These are phyloP conservation scores for Sphagnum magellanicum DNA, from an alignment of 228 moss, liverwort and hornwort genomes.

Conservation along the genomic window DNA sequence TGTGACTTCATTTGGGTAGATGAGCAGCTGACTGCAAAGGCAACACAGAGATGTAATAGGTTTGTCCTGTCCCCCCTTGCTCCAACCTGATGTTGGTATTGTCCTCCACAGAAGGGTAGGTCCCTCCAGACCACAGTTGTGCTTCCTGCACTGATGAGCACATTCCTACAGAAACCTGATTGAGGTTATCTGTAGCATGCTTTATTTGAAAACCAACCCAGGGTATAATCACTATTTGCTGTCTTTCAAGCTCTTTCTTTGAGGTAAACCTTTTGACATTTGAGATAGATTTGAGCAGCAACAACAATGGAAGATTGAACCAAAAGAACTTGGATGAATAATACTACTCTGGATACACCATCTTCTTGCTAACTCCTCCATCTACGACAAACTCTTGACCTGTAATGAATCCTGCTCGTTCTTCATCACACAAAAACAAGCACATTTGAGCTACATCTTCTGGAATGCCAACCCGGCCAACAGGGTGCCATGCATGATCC, in stretches of 20 bases:
- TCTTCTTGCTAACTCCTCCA: conserved; percentile 57
- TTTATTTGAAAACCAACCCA: neutral
- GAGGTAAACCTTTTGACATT: neutral
- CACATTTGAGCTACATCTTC: conserved; percentile 54
- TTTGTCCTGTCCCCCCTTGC: neutral
- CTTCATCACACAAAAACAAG: conserved; percentile 50
- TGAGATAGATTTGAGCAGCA: neutral
- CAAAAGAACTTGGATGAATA: neutral
- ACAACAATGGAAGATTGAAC: neutral
- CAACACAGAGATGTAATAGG: no score
- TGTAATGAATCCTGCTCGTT: conserved; percentile 48
- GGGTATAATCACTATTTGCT: neutral
- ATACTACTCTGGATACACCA: conserved; percentile 43
- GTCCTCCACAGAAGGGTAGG: neutral
- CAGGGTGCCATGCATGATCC: conserved; percentile 50
- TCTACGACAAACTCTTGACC: conserved; percentile 64
- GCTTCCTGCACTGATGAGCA: neutral
- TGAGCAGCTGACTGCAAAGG: no score
- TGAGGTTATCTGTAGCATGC: neutral
- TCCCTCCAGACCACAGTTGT: neutral
- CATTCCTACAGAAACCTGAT: neutral
- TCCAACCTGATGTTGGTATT: neutral
- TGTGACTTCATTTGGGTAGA: no score
- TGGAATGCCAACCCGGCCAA: conserved; percentile 44
- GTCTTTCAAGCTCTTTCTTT: neutral